Evolutionary conservation across 768 basidiomycete species (phyloP).

Genomic region (Auriscalpium vulgare): DNA sequence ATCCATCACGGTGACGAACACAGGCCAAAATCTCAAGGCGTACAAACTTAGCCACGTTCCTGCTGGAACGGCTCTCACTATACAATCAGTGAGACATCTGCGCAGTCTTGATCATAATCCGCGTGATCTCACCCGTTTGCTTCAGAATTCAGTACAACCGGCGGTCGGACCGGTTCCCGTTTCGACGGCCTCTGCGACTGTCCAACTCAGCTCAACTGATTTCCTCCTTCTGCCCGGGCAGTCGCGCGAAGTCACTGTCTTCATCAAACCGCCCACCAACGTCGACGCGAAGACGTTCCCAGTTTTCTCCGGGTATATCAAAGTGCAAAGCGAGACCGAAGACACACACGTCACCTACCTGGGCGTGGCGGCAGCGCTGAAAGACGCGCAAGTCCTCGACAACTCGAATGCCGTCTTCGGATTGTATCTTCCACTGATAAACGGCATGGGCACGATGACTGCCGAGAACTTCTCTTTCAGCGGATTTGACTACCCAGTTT

Average conservation of each 20-base stretch:
- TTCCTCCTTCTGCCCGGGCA: constrained; percentile 40
- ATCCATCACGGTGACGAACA: constrained; percentile 45
- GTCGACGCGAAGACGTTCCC: constrained; percentile 39
- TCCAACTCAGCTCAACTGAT: constrained; percentile 34
- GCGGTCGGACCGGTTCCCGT: constrained; percentile 44
- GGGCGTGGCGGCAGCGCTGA: constrained; percentile 35
- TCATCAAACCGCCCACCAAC: constrained; percentile 39
- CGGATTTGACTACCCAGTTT: constrained; percentile 29
- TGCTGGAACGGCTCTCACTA: constrained; percentile 45
- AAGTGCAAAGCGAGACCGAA: constrained; percentile 26
- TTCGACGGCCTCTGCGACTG: constrained; percentile 34
- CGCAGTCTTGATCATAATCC: background rate
- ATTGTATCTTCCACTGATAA: constrained; percentile 33
- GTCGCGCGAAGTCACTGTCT: constrained; percentile 32
- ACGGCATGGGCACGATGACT: constrained; percentile 33
- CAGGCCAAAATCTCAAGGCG: constrained; percentile 30
- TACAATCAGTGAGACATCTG: constrained; percentile 28
- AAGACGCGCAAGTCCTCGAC: constrained; percentile 44
- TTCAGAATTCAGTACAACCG: constrained; percentile 33
- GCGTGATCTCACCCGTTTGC: background rate
- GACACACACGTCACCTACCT: constrained; percentile 39
- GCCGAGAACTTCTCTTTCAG: constrained; percentile 42
- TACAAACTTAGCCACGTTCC: constrained; percentile 48
- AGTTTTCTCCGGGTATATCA: constrained; percentile 53
- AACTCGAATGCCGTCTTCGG: constrained; percentile 42